These are phyloP conservation scores for Gracilariopsis chorda DNA, from an alignment of 23 red algal species.

Conservation along the genomic window DNA sequence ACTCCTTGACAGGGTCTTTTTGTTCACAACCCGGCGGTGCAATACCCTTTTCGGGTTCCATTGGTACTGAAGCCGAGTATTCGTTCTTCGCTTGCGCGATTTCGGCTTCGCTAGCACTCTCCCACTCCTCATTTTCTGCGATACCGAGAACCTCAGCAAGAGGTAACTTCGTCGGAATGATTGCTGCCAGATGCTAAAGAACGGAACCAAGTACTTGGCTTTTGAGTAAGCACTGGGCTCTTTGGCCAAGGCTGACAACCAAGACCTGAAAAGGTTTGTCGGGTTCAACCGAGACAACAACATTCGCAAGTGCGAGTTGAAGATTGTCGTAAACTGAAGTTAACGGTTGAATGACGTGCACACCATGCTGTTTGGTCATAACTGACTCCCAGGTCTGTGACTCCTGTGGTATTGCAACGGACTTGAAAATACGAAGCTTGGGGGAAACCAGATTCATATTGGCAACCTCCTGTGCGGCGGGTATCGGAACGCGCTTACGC, in stretches of 20 bases:
- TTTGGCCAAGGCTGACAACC: not conserved
- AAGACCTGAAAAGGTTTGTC: not conserved
- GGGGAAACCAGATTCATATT: not conserved
- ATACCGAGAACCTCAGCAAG: no score
- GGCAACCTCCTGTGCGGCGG: not conserved
- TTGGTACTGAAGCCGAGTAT: no score
- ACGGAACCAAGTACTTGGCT: not conserved
- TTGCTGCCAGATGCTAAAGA: slow-evolving; percentile 7
- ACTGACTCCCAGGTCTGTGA: not conserved
- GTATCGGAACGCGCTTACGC: not conserved
- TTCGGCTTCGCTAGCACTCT: no score
- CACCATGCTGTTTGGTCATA: not conserved
- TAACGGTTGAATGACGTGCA: not conserved
- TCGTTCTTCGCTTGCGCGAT: no score
- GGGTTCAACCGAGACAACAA: not conserved
- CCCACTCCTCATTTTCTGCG: no score
- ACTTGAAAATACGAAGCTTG: not conserved
- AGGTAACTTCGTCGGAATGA: no score
- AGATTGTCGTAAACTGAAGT: not conserved
- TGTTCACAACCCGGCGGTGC: no score
- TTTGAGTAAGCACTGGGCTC: not conserved
- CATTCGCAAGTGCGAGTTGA: not conserved
- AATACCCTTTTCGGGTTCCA: no score
- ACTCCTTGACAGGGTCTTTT: no score
- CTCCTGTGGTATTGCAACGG: not conserved